These are phyloP conservation scores for Aspergillus latus DNA, from an alignment of 2,329 filamentous ascomycete genomes.

Conservation along the genomic window DNA sequence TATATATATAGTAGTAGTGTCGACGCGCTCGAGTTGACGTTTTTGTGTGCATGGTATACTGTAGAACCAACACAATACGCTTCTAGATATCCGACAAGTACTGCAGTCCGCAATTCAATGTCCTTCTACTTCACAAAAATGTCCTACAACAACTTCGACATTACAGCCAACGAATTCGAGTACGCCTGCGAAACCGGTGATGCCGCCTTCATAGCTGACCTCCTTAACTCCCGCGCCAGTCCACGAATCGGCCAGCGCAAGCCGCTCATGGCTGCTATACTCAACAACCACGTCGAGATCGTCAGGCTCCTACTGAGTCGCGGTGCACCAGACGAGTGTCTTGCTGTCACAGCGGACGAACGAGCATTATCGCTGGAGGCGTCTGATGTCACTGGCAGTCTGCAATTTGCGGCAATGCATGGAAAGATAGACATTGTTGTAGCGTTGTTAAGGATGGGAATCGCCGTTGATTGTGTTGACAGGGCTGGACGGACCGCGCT, in stretches of 20 bases:
- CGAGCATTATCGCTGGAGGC: not conserved
- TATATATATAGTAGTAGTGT: too few relatives aligned
- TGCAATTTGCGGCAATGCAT: not conserved
- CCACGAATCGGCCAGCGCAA: not conserved
- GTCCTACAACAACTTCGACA: not conserved
- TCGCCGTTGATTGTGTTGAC: not conserved
- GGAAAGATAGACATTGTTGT: not conserved
- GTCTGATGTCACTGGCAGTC: not conserved
- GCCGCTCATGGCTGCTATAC: not conserved
- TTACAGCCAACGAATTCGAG: not conserved
- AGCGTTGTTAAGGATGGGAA: not conserved
- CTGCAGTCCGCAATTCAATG: not conserved
- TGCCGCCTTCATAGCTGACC: not conserved
- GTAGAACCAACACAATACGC: too few relatives aligned
- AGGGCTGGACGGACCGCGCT: not conserved
- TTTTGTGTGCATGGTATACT: too few relatives aligned
- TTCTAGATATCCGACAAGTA: too few relatives aligned
- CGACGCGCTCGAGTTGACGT: too few relatives aligned
- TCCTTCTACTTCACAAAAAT: not conserved
- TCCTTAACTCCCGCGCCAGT: not conserved
- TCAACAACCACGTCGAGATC: not conserved
- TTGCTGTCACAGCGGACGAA: not conserved
- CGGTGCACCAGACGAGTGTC: not conserved
- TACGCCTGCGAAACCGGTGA: not conserved
- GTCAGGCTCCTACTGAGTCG: not conserved